phyloP scores from a whole-genome alignment of 164 flowering plant species.

The Annona squamosa region DNA sequence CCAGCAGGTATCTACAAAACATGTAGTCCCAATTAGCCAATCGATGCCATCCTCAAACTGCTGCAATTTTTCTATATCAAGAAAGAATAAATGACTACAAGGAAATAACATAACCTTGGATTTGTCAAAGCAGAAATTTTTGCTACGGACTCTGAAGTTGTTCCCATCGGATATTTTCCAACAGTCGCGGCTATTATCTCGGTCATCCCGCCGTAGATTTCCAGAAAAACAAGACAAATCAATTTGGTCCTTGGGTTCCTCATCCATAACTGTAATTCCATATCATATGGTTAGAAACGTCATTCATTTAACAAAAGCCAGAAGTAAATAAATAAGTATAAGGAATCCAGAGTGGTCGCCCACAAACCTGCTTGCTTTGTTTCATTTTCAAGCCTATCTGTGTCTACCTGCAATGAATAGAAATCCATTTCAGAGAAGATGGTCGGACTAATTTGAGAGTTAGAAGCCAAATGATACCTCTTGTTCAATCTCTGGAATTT shows the following conservation, averaged over 20 bases:
- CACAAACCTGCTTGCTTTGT: slow-evolving; percentile 49
- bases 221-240: slow-evolving; percentile 87
- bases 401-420: slow-evolving; percentile 38
- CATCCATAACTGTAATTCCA: slow-evolving; percentile 46
- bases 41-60: neutral
- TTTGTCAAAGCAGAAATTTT: slow-evolving; percentile 67
- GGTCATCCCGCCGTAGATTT: slow-evolving; percentile 65
- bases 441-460: neutral
- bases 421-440: slow-evolving; percentile 13
- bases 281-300: slow-evolving; percentile 1
- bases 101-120: slow-evolving; percentile 48
- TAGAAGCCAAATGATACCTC: slow-evolving; percentile 44
- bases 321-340: neutral
- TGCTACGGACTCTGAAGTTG: slow-evolving; percentile 95
- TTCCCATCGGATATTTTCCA: slow-evolving; percentile 92
- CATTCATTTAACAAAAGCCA: slow-evolving; percentile 4
- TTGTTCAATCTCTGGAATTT: slow-evolving; percentile 61
- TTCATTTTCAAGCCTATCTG: slow-evolving; percentile 40
- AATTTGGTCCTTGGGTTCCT: slow-evolving; percentile 57
- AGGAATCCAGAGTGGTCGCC: neutral
- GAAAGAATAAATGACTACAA: slow-evolving; percentile 1
- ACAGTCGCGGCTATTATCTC: slow-evolving; percentile 80
- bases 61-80: neutral
- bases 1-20: slow-evolving; percentile 76
- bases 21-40: neutral